These are phyloP conservation scores for Calocybe indica DNA, from an alignment of 768 basidiomycete species.

Conservation along the genomic window DNA sequence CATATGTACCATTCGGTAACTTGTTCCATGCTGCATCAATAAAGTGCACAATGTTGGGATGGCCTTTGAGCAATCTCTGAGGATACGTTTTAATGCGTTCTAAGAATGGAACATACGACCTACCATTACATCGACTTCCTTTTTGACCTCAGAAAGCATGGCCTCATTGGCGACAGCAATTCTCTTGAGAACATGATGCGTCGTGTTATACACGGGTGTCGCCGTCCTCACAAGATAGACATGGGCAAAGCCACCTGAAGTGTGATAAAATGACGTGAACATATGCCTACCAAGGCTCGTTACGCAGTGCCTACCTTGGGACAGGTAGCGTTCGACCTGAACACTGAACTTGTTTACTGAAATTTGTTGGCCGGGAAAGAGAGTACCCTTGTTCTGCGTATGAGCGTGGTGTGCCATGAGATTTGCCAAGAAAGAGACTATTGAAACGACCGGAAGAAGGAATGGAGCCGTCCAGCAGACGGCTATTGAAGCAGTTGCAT, in stretches of 20 bases:
- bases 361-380: constrained; percentile 81
- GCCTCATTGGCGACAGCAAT: constrained; percentile 88
- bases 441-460: too few species aligned
- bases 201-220: constrained; percentile 83
- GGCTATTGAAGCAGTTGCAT: not conserved
- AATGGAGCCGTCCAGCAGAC: too few species aligned
- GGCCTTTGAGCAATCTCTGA: constrained; percentile 85
- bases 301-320: constrained; percentile 55
- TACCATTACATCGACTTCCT: constrained; percentile 99
- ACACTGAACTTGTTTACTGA: constrained; percentile 86
- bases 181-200: constrained; percentile 94
- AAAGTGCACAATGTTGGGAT: constrained; percentile 93
- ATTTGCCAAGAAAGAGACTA: constrained; percentile 34
- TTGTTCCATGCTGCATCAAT: constrained; percentile 93
- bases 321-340: constrained; percentile 90
- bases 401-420: constrained; percentile 45
- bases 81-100: constrained; percentile 19
- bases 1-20: constrained; percentile 77
- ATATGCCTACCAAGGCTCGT: constrained; percentile 21
- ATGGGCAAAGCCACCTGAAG: constrained; percentile 91
- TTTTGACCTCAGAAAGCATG: constrained; percentile 90
- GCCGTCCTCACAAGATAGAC: constrained; percentile 92
- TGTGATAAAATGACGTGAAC: constrained; percentile 8
- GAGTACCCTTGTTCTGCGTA: constrained; percentile 59
- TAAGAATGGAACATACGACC: constrained; percentile 13